Evolutionary conservation across 805 yeast genomes (phyloP).

Genomic region (Sugiyamaella mastotermitis): DNA sequence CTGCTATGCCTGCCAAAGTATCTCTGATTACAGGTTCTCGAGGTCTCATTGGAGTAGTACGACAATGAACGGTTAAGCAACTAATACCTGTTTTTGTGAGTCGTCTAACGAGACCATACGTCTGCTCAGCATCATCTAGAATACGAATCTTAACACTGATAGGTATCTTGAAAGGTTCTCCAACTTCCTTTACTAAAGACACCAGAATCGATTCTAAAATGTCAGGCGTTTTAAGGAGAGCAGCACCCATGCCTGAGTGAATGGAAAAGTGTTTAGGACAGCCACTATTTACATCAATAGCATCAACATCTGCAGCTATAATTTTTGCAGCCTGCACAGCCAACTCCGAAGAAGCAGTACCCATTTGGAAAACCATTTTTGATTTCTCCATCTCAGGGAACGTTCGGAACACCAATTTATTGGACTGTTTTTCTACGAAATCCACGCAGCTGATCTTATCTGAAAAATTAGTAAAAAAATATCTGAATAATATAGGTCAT

Average conservation of each 20-base stretch:
- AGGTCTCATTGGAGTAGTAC: constrained; percentile 79
- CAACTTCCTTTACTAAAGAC: constrained; percentile 71
- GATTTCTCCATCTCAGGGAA: constrained; percentile 55
- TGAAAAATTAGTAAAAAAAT: background rate
- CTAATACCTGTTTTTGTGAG: constrained; percentile 73
- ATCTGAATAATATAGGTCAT: constrained; percentile 26
- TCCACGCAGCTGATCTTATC: constrained; percentile 14
- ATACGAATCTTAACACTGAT: constrained; percentile 88
- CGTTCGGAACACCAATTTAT: constrained; percentile 66
- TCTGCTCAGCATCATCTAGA: constrained; percentile 54
- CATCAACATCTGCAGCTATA: constrained; percentile 82
- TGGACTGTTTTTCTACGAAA: constrained; percentile 28
- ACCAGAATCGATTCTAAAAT: constrained; percentile 61
- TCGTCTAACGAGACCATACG: constrained; percentile 52
- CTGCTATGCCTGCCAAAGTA: constrained; percentile 55
- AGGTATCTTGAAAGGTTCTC: constrained; percentile 67
- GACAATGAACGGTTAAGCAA: constrained; percentile 85
- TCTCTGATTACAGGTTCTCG: constrained; percentile 75
- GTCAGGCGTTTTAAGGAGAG: constrained; percentile 77
- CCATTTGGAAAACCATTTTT: constrained; percentile 80
- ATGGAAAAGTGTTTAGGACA: constrained; percentile 95
- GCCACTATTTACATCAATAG: constrained; percentile 91
- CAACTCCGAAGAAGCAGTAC: constrained; percentile 73
- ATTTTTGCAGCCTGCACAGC: constrained; percentile 85
- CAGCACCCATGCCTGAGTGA: constrained; percentile 98